Base-by-base conservation (phyloP, 1,139 yeast genomes). In the Zhuliangozyma parablackwelliae region DNA sequence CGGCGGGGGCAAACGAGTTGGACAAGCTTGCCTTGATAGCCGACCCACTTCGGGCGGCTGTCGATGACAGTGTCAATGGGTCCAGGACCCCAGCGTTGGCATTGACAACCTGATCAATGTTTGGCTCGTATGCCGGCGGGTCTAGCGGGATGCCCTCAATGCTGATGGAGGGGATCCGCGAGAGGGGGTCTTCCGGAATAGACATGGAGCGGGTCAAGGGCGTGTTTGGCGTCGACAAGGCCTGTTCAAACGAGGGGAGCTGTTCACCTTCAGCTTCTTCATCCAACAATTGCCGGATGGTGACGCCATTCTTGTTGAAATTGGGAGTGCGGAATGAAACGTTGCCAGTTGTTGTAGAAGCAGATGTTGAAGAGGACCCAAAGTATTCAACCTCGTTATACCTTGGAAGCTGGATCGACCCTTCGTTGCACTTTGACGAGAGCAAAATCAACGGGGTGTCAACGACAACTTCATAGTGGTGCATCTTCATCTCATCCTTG, bases 401-500 rank as follows among this genome's bases (percentile, higher is more conserved):
- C 28, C 75, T 72, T 0, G 96, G 96, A 37, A 88, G 68, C 34
- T 82, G 86, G 32, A 81, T 67, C 31, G 81, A 80, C 3, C 75
- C 89, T 10, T 72, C 76, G 33, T 70, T 73, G 63, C 96, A 88
- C 45, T 78, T 74, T 21, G 87, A 76, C 37, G 94, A 82, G 33
- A 87, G 69, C 37, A 89, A 65, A 25, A 75, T 71, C 36, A 89
- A 70, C 0, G 96, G 96, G 0, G 96, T 85, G 55, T 88, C 96
- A 32, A 89, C 84, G 36, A 88, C 81, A 33, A 89, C 95, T 51
- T 89, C 96, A 53, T 82, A 89, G 57, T 87, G 95, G 50, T 87
- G 90, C 63, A 84, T 65, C 48, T 76, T 79, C 34, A 64, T 67
- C 36, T 67, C 59, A 41, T 78, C 80, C 9, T 69, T 69, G 6